A percentile compares a stretch with the other conserved stretches of the same genome.
phyloP scores from a whole-genome alignment of 2,329 filamentous ascomycete genomes.

The Pestalotiopsis sp. region DNA sequence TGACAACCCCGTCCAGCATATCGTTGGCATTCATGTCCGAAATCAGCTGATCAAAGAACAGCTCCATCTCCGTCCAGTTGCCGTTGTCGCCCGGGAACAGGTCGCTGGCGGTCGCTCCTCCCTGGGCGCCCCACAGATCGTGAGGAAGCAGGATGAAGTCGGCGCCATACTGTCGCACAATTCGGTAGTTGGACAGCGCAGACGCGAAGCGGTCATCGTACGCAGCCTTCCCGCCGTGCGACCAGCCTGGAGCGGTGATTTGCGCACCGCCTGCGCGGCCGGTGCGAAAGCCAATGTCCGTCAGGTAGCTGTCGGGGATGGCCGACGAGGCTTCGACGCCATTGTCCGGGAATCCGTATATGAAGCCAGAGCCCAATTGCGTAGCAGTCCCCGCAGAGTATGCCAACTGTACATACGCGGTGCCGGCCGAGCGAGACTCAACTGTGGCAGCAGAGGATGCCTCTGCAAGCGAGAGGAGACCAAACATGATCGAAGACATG shows the following conservation, averaged over 20 bases:
- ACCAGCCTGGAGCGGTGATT: not conserved
- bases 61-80: not conserved
- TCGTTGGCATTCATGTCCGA: not conserved
- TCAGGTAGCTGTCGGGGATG: not conserved
- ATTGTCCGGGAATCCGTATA: not conserved
- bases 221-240: not conserved
- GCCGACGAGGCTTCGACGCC: not conserved
- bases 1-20: not conserved
- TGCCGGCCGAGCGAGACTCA: not conserved
- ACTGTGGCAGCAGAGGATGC: not conserved
- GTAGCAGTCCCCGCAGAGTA: not conserved
- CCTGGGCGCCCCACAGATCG: not conserved
- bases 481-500: not conserved
- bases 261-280: not conserved
- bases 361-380: not conserved
- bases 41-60: not conserved
- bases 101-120: not conserved
- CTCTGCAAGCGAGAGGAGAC: not conserved
- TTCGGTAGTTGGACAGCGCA: not conserved
- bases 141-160: not conserved
- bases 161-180: not conserved
- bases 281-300: not conserved
- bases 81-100: not conserved
- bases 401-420: not conserved
- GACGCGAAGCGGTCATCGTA: not conserved